Percentiles rank a stretch among this genome's conserved stretches.
Conservation (phyloP, 2,329 filamentous ascomycete genomes). For the Hypomyces rosellus region DNA sequence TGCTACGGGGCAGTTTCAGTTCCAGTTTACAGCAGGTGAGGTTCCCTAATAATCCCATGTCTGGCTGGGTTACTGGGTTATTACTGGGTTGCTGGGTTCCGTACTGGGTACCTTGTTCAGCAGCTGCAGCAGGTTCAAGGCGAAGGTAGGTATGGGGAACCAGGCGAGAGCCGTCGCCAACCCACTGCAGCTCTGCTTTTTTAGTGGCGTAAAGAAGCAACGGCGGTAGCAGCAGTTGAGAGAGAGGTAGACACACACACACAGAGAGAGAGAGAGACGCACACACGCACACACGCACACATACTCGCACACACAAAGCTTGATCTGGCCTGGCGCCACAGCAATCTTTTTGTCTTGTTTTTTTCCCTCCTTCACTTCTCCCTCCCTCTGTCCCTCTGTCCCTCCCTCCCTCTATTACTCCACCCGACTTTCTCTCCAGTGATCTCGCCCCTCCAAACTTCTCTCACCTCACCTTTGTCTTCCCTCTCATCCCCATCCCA, state of each 20-base stretch:
- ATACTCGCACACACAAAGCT: neutral
- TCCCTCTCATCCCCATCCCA: conserved; percentile 21
- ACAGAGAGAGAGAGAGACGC: neutral
- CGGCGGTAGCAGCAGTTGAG: neutral
- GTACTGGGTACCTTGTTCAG: no score
- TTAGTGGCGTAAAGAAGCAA: neutral
- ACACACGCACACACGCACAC: neutral
- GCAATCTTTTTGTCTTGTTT: neutral
- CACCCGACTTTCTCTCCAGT: conserved; percentile 10
- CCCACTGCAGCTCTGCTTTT: no score
- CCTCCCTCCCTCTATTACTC: conserved; percentile 13
- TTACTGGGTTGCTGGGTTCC: no score
- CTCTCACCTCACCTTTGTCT: conserved; percentile 16
- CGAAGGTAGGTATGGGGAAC: no score
- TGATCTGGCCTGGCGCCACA: neutral
- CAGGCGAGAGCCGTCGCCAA: no score
- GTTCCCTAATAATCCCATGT: no score
- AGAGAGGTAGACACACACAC: neutral
- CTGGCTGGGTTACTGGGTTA: no score
- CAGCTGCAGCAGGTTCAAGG: no score
- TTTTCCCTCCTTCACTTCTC: conserved; percentile 16
- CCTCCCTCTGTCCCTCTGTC: conserved; percentile 16
- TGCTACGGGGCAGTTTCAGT: no score
- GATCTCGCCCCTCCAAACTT: conserved; percentile 7
- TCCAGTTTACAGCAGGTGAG: no score